Evolutionary conservation across 2,329 filamentous ascomycete species (phyloP).

Genomic region (Pseudonectria foliicola): DNA sequence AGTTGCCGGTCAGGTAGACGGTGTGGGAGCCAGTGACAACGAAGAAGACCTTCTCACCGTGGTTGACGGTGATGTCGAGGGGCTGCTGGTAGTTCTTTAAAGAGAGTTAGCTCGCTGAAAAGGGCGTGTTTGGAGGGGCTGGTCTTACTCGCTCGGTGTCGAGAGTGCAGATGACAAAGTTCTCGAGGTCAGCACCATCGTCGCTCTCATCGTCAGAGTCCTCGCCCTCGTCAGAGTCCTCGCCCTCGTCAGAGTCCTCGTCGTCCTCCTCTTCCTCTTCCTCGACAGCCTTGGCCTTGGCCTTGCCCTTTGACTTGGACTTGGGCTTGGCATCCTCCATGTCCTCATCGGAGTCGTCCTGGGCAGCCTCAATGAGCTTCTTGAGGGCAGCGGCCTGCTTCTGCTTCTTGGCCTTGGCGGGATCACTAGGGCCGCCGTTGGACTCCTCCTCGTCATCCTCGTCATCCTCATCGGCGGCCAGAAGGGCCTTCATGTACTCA

Average conservation of each 20-base stretch:
- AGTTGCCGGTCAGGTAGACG: slow-evolving; percentile 93
- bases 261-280: slow-evolving; percentile 55
- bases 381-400: slow-evolving; percentile 69
- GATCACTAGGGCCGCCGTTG: slow-evolving; percentile 89
- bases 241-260: slow-evolving; percentile 46
- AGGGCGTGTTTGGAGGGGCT: neutral
- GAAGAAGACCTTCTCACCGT: slow-evolving; percentile 89
- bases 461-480: slow-evolving; percentile 45
- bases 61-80: slow-evolving; percentile 83
- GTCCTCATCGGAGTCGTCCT: slow-evolving; percentile 58
- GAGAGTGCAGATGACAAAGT: slow-evolving; percentile 92
- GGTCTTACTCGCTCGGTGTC: slow-evolving; percentile 77
- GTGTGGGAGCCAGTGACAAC: slow-evolving; percentile 83
- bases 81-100: slow-evolving; percentile 86
- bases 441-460: slow-evolving; percentile 56
- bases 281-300: slow-evolving; percentile 59
- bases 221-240: too few relatives aligned
- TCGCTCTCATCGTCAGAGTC: slow-evolving; percentile 59
- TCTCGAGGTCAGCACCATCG: slow-evolving; percentile 64
- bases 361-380: slow-evolving; percentile 66
- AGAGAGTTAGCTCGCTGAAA: slow-evolving; percentile 19
- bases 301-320: slow-evolving; percentile 51
- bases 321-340: slow-evolving; percentile 64
- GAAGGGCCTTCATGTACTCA: slow-evolving; percentile 52
- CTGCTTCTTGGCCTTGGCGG: slow-evolving; percentile 80